Evolutionary conservation across 2,329 filamentous ascomycete species (phyloP).

Genomic region (Penicillium glabrum): DNA sequence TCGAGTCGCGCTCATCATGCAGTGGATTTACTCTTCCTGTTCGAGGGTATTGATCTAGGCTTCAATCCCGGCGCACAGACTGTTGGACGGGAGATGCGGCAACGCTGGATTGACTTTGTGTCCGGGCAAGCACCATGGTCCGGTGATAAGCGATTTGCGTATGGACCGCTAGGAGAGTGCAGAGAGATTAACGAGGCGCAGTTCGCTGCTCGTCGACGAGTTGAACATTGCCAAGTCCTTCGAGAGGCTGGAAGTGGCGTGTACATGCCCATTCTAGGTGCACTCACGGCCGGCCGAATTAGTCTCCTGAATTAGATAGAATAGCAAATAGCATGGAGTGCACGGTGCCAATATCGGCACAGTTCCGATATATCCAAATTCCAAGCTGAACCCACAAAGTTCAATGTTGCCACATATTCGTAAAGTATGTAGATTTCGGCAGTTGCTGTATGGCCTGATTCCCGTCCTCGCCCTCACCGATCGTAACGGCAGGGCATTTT

Average conservation of each 20-base stretch:
- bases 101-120: slow-evolving; percentile 43
- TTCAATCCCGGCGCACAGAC: slow-evolving; percentile 34
- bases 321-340: not conserved
- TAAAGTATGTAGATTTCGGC: slow-evolving; percentile 5
- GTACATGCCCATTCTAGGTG: slow-evolving; percentile 32
- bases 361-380: not conserved
- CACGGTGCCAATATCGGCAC: not conserved
- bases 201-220: slow-evolving; percentile 35
- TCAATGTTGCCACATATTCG: not conserved
- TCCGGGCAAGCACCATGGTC: slow-evolving; percentile 40
- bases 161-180: slow-evolving; percentile 41
- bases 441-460: slow-evolving; percentile 5
- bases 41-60: slow-evolving; percentile 41
- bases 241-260: slow-evolving; percentile 28
- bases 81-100: slow-evolving; percentile 40
- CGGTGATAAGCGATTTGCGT: slow-evolving; percentile 32
- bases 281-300: slow-evolving; percentile 42
- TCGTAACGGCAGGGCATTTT: not conserved
- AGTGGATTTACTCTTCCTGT: slow-evolving; percentile 49
- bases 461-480: slow-evolving; percentile 1
- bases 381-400: not conserved
- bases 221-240: slow-evolving; percentile 30
- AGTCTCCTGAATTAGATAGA: slow-evolving; percentile 42
- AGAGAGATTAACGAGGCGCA: slow-evolving; percentile 32
- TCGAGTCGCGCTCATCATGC: slow-evolving; percentile 50